Conservation (phyloP, 1,139 yeast species). For the Pichia sp. region DNA sequence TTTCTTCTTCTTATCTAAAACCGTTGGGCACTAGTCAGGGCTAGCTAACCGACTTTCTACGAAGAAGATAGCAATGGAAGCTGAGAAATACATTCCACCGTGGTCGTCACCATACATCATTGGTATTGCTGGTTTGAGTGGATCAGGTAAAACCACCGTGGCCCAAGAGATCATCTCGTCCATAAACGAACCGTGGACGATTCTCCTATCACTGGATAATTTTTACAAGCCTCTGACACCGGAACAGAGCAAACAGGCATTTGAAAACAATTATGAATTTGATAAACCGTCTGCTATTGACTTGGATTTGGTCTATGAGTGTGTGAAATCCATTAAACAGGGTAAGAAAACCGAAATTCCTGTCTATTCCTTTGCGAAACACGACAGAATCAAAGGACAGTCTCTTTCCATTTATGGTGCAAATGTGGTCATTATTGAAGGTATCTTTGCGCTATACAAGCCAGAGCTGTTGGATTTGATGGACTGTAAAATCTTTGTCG, state of each 20-base stretch:
- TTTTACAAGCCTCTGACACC: slow-evolving; percentile 68
- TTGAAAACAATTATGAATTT: slow-evolving; percentile 63
- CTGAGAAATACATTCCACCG: slow-evolving; percentile 55
- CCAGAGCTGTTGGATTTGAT: slow-evolving; percentile 60
- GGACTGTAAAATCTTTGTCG: slow-evolving; percentile 86
- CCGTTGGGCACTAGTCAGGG: too few species aligned
- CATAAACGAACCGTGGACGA: slow-evolving; percentile 92
- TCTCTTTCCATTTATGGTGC: slow-evolving; percentile 85
- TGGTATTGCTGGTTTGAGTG: slow-evolving; percentile 92
- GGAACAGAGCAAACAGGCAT: slow-evolving; percentile 59
- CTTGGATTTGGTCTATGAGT: slow-evolving; percentile 57
- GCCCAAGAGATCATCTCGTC: slow-evolving; percentile 76
- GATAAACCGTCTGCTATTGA: slow-evolving; percentile 83
- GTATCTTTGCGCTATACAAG: slow-evolving; percentile 78
- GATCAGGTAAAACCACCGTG: slow-evolving; percentile 92
- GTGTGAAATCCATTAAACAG: slow-evolving; percentile 55
- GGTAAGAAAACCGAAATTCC: slow-evolving; percentile 63
- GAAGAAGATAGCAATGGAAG: background rate
- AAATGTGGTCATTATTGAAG: slow-evolving; percentile 85
- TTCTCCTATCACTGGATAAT: slow-evolving; percentile 83
- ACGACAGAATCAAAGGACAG: slow-evolving; percentile 56
- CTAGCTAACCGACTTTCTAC: too few species aligned
- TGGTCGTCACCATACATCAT: slow-evolving; percentile 95
- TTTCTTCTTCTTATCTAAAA: too few species aligned
- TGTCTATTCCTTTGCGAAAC: slow-evolving; percentile 72